These are phyloP conservation scores for Crithidia thermophila DNA, from an alignment of 208 protist genomes.

Conservation along the genomic window DNA sequence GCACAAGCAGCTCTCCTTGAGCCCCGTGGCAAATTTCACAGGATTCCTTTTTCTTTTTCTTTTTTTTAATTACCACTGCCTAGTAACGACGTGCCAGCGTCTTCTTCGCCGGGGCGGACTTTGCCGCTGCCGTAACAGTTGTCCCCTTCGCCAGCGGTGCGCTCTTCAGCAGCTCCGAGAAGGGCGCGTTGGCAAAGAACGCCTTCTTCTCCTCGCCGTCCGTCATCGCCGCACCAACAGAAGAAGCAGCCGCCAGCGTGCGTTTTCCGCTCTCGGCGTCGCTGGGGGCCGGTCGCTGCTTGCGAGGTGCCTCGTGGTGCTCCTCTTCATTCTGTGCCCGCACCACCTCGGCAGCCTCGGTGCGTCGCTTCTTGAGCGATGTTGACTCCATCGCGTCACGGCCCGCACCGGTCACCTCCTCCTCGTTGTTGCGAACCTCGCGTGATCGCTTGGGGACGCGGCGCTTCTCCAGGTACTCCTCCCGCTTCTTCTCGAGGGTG, in stretches of 20 bases:
- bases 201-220: neutral
- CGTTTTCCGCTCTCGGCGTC: neutral
- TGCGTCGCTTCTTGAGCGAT: constrained; percentile 34
- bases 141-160: neutral
- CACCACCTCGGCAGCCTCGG: constrained; percentile 15
- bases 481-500: constrained; percentile 69
- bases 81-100: constrained; percentile 24
- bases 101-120: constrained; percentile 12
- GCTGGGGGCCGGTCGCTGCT: neutral
- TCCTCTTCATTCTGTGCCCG: constrained; percentile 10
- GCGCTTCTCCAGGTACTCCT: constrained; percentile 77
- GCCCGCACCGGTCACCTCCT: constrained; percentile 34
- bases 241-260: neutral
- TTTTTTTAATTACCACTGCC: neutral
- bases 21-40: no score
- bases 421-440: constrained; percentile 47
- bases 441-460: constrained; percentile 68
- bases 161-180: constrained; percentile 19
- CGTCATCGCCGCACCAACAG: neutral
- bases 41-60: no score
- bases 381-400: constrained; percentile 16
- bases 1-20: constrained; percentile 1
- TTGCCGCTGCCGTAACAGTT: neutral
- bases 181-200: constrained; percentile 12
- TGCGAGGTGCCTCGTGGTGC: neutral